Conservation (phyloP, 2,329 filamentous ascomycete genomes). For the Bimuria novae-zelandiae region DNA sequence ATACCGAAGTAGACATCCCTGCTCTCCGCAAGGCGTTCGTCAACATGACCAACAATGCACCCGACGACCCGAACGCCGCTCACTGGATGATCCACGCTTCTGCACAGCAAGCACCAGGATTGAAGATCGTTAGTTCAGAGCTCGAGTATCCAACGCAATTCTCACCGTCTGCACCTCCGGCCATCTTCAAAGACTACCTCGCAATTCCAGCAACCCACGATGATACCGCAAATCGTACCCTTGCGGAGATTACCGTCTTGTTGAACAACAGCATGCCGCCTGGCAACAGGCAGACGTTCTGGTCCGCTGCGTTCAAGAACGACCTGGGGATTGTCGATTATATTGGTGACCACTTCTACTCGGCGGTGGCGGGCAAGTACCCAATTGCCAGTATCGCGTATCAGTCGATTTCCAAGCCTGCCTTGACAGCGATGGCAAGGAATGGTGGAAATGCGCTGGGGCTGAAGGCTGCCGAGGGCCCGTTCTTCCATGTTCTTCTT, state of each 20-base stretch:
- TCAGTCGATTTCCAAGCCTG: background rate
- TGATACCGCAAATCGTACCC: background rate
- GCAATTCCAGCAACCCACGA: background rate
- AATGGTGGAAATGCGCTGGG: constrained; percentile 1
- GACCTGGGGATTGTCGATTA: background rate
- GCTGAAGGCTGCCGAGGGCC: background rate
- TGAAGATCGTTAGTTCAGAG: constrained; percentile 1
- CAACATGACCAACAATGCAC: background rate
- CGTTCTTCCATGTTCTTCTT: background rate
- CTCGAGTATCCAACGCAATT: background rate
- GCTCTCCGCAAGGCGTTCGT: background rate
- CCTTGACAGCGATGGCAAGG: background rate
- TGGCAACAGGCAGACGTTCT: background rate
- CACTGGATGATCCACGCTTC: constrained; percentile 1
- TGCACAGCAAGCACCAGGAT: background rate
- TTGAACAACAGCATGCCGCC: background rate
- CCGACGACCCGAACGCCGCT: background rate
- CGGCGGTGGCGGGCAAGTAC: background rate
- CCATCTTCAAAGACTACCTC: background rate
- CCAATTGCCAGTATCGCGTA: background rate
- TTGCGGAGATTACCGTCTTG: background rate
- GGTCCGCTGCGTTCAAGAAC: background rate
- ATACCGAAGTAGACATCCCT: background rate
- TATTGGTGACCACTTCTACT: background rate
- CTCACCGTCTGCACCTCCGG: background rate